A percentile compares a stretch with the other conserved stretches of the same genome.
Evolutionary conservation across 257 asterid species (phyloP).

Genomic region (Nicotiana knightiana): DNA sequence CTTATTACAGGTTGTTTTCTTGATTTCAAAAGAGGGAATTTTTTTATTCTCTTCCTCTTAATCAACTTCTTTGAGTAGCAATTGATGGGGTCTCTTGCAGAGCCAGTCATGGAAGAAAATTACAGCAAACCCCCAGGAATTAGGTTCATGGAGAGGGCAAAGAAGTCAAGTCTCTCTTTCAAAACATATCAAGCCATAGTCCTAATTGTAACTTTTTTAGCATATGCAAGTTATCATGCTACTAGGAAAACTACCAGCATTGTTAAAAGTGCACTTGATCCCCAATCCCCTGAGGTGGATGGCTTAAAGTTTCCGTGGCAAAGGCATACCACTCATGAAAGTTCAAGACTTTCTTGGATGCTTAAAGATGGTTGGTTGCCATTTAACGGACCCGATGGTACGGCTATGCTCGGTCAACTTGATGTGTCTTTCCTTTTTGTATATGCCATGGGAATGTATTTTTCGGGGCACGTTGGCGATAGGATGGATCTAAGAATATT

Average conservation of each 20-base stretch:
- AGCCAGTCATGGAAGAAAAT: slow-evolving; percentile 18
- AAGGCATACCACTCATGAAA: slow-evolving; percentile 34
- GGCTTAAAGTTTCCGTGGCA: slow-evolving; percentile 35
- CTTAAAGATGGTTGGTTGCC: slow-evolving; percentile 87
- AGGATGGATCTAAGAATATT: slow-evolving; percentile 78
- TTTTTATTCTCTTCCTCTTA: background rate
- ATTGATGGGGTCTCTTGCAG: slow-evolving; percentile 54
- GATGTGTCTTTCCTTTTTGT: slow-evolving; percentile 90
- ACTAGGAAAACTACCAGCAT: slow-evolving; percentile 92
- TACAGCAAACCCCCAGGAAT: slow-evolving; percentile 65
- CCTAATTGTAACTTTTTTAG: slow-evolving; percentile 69
- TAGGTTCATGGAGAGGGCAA: slow-evolving; percentile 43
- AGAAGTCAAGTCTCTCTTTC: slow-evolving; percentile 60
- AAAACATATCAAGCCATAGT: slow-evolving; percentile 74
- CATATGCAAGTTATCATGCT: slow-evolving; percentile 78
- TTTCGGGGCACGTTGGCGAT: slow-evolving; percentile 90
- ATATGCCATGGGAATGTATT: slow-evolving; percentile 83
- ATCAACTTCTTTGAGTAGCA: background rate
- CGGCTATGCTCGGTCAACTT: slow-evolving; percentile 80
- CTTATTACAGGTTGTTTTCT: background rate
- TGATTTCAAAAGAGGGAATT: slow-evolving; percentile 2
- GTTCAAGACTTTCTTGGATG: slow-evolving; percentile 21
- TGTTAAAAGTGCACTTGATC: slow-evolving; percentile 93
- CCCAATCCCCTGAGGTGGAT: slow-evolving; percentile 45
- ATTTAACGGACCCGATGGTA: slow-evolving; percentile 66